Evolutionary conservation across 1,139 yeast genomes (phyloP).

Genomic region (Hyphopichia pseudoburtonii): DNA sequence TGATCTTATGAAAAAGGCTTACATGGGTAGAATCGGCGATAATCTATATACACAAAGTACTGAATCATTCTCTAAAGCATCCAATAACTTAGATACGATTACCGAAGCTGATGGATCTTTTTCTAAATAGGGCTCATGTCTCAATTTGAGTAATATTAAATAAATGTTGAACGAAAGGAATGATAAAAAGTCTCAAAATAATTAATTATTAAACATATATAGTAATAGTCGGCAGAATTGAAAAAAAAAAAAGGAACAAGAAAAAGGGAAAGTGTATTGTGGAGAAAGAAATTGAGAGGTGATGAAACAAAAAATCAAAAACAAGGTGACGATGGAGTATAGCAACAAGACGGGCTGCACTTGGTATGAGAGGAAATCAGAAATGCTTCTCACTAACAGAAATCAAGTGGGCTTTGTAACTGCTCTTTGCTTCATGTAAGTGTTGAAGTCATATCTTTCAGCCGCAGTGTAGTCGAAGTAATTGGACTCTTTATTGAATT

Average conservation of each 20-base stretch:
- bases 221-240: too few species aligned
- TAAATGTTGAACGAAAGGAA: too few species aligned
- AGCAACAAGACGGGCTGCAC: too few species aligned
- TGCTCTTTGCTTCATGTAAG: constrained; percentile 33
- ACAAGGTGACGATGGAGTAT: too few species aligned
- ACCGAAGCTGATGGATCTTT: constrained; percentile 15
- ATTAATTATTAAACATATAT: too few species aligned
- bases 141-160: neutral
- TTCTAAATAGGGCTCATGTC: constrained; percentile 3
- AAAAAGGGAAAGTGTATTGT: too few species aligned
- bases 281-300: too few species aligned
- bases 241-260: too few species aligned
- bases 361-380: too few species aligned
- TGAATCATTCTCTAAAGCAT: constrained; percentile 10
- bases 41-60: constrained; percentile 6
- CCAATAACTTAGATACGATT: constrained; percentile 14
- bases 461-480: constrained; percentile 33
- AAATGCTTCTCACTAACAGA: too few species aligned
- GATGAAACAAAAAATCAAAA: too few species aligned
- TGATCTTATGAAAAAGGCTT: constrained; percentile 5
- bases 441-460: constrained; percentile 35
- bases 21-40: constrained; percentile 5
- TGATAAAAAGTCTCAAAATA: too few species aligned
- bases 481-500: constrained; percentile 11
- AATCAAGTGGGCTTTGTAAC: constrained; percentile 2